A percentile compares a stretch with the other conserved stretches of the same genome.
These are phyloP conservation scores for Pichia thaimueangensis DNA, from an alignment of 805 yeast genomes.

Conservation along the genomic window DNA sequence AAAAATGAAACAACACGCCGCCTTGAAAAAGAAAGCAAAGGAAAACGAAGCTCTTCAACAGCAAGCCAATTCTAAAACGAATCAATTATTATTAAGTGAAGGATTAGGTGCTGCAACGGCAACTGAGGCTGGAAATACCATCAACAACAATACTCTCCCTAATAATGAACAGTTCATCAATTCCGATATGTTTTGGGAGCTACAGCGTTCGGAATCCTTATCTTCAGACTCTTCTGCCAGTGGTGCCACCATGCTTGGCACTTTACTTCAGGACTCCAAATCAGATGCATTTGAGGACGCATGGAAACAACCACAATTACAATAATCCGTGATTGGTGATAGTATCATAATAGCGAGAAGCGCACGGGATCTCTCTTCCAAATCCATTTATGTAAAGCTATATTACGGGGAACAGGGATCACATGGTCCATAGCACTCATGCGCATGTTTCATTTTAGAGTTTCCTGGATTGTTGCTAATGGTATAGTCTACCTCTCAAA, in stretches of 20 bases:
- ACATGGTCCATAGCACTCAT: no score
- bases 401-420: no score
- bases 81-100: background rate
- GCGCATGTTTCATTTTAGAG: no score
- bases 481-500: background rate
- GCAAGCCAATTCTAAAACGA: background rate
- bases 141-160: background rate
- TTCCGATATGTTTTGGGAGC: conserved; percentile 4
- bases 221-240: background rate
- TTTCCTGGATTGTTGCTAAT: background rate
- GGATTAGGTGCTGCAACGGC: background rate
- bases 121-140: background rate
- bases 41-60: no score
- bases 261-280: conserved; percentile 1
- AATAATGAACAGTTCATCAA: background rate
- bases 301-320: no score
- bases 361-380: no score
- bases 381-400: no score
- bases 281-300: background rate
- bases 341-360: no score
- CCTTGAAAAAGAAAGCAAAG: background rate
- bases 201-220: conserved; percentile 1
- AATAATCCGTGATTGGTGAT: background rate
- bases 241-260: background rate
- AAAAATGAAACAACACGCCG: conserved; percentile 9